Percentiles rank a stretch among this genome's conserved stretches.
These are phyloP conservation scores for Borovskyia barvae DNA, from an alignment of 208 protist species.

Conservation along the genomic window DNA sequence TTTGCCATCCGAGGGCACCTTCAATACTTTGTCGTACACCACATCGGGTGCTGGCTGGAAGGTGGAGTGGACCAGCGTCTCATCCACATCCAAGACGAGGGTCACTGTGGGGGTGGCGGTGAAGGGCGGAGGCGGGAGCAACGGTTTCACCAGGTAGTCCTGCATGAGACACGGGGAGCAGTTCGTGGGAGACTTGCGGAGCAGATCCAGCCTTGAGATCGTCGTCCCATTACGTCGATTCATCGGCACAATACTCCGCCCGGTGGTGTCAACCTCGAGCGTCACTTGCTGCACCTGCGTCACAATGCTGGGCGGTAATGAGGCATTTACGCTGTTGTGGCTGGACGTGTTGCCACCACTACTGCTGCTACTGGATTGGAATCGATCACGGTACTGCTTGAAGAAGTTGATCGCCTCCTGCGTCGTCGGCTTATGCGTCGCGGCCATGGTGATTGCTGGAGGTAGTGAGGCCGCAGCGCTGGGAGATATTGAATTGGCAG, in stretches of 20 bases:
- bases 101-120: constrained; percentile 24
- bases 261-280: neutral
- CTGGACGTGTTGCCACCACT: constrained; percentile 13
- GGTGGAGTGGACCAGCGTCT: constrained; percentile 58
- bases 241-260: constrained; percentile 32
- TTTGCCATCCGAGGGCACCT: constrained; percentile 21
- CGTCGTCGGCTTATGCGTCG: constrained; percentile 20
- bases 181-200: constrained; percentile 33
- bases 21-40: constrained; percentile 37
- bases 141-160: constrained; percentile 10
- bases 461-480: too few species aligned
- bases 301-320: constrained; percentile 15
- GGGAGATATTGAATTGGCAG: too few species aligned
- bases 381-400: constrained; percentile 21
- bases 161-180: constrained; percentile 27
- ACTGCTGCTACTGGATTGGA: constrained; percentile 4
- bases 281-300: constrained; percentile 19
- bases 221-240: constrained; percentile 29
- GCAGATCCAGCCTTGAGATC: constrained; percentile 27
- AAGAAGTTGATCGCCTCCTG: constrained; percentile 32
- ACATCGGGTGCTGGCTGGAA: constrained; percentile 24
- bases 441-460: constrained; percentile 5
- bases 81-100: constrained; percentile 55
- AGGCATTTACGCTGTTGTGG: constrained; percentile 24
- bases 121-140: constrained; percentile 29